phyloP scores from a whole-genome alignment of 1,284 basidiomycete species.

The Cronartium quercuum region DNA sequence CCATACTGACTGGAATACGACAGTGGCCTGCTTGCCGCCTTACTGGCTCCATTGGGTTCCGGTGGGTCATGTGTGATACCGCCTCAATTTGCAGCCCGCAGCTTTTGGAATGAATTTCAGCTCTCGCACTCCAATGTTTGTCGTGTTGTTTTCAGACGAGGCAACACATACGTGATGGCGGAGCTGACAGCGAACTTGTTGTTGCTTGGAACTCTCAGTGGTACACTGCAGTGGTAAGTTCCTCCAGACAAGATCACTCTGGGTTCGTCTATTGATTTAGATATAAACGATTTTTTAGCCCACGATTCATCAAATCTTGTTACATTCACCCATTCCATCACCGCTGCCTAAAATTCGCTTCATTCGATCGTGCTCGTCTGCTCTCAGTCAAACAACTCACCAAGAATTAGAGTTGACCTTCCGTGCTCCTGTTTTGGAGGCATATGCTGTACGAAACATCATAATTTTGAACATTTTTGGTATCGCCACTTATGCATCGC shows the following conservation, averaged over 20 bases:
- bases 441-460: conserved; percentile 44
- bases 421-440: conserved; percentile 54
- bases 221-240: conserved; percentile 50
- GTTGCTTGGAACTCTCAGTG: conserved; percentile 51
- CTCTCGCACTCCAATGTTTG: conserved; percentile 47
- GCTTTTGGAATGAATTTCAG: conserved; percentile 59
- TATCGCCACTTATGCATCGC: neutral
- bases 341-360: conserved; percentile 53
- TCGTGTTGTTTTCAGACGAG: neutral
- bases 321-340: conserved; percentile 50
- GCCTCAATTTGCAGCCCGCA: conserved; percentile 56
- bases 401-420: conserved; percentile 51
- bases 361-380: conserved; percentile 54
- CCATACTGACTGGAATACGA: neutral
- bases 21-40: conserved; percentile 58
- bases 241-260: neutral
- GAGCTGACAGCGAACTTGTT: conserved; percentile 43
- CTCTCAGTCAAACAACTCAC: conserved; percentile 51
- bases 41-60: conserved; percentile 59
- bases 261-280: neutral
- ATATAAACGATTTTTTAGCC: conserved; percentile 47
- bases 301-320: conserved; percentile 54
- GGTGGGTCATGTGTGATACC: conserved; percentile 61
- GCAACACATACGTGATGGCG: neutral
- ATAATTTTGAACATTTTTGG: conserved; percentile 2